phyloP scores from a whole-genome alignment of 306 rosid genomes.

The Lathyrus tuberosus region DNA sequence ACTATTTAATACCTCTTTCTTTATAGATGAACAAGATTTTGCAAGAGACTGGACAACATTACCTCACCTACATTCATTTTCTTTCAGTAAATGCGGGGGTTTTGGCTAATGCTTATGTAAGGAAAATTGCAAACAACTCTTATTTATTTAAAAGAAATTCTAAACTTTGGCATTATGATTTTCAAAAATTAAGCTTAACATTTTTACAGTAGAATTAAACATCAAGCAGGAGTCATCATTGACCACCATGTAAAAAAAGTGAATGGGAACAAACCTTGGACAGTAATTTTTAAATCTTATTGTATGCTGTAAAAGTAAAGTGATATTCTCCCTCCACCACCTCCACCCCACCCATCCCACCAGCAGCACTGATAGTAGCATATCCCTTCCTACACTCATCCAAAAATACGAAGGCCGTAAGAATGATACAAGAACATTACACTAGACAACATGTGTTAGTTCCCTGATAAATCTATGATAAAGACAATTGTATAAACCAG shows the following conservation, averaged over 20 bases:
- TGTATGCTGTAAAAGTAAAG: constrained; percentile 96
- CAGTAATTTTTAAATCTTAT: constrained; percentile 83
- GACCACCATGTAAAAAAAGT: constrained; percentile 24
- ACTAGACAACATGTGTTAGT: too few relatives aligned
- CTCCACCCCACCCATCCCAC: constrained; percentile 99
- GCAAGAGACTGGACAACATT: too few relatives aligned
- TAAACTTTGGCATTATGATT: constrained; percentile 27
- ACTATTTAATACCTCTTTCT: too few relatives aligned
- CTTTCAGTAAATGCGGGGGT: too few relatives aligned
- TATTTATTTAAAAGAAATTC: too few relatives aligned
- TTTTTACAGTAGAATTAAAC: constrained; percentile 43
- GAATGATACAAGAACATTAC: too few relatives aligned
- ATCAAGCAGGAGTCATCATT: constrained; percentile 33
- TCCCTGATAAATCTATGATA: too few relatives aligned
- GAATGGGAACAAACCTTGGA: constrained; percentile 64
- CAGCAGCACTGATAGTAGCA: constrained; percentile 93
- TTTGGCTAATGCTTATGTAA: too few relatives aligned
- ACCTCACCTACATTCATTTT: too few relatives aligned
- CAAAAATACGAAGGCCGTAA: constrained; percentile 31
- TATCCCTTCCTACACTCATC: constrained; percentile 78
- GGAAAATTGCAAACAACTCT: too few relatives aligned
- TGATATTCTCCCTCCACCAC: constrained; percentile 98
- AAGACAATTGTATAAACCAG: too few relatives aligned
- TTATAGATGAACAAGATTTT: too few relatives aligned
- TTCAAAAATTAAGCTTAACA: constrained; percentile 39